Evolutionary conservation across 1,139 yeast genomes (phyloP), one percentile per base, ranked within the genome.

Genomic region (Hyphopichia wangnamkhiaoensis): DNA sequence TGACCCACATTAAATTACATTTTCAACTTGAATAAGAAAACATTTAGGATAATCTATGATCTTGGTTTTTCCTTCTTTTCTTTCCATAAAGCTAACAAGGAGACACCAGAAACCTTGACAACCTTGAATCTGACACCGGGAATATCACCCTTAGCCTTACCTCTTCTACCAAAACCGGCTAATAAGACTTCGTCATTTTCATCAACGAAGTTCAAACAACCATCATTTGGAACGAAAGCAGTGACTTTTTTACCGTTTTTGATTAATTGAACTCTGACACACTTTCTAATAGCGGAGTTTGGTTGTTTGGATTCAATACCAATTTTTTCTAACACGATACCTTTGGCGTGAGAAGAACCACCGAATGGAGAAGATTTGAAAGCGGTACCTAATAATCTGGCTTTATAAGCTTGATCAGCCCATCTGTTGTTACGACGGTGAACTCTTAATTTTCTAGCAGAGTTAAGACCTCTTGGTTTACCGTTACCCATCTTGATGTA

Each of bases 21-120:
- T n/a, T n/a, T n/a, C n/a, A n/a, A n/a, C n/a, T n/a, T 21, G 24
- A 21, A 21, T 21, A 21, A 21, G 7, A 10, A 21, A 21, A 21
- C 7, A 21, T 7, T 10, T 10, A 21, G 24, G 24, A 21, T 21
- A 48, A 55, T 61, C 79, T 88, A 91, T 72, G 98, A 90, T 84
- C 98, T 90, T 82, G 98, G 98, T 91, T 94, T 94, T 84, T 94
- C 99, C 89, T 93, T 93, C 98, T 94, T 94, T 84, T 94, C 98
- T 84, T 91, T 93, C 98, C 97, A 94, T 77, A 94, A 85, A 71
- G 99, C 98, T 74, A 91, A 84, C 77, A 94, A 85, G 65, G 98
- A 93, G 70, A 94, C 98, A 87, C 98, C 98, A 63, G 98, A 89
- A 64, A 94, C 99, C 84, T 94, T 94, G 74, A 94, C 98, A 74